Conservation (phyloP, 192 early-diverging fungal genomes). For the Podila epicladia region DNA sequence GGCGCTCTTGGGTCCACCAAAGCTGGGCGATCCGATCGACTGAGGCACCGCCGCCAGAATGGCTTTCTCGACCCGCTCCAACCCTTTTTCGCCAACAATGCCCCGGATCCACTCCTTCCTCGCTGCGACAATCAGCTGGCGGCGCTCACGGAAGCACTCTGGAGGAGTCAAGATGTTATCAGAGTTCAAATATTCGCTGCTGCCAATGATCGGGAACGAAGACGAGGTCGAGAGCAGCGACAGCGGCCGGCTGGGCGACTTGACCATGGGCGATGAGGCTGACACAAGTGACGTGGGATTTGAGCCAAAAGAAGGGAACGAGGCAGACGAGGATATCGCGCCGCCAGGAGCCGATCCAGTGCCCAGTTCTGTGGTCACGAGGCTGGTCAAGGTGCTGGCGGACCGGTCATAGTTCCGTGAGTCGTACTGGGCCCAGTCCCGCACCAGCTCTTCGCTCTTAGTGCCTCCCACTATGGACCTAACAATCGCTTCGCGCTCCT, state of each 20-base stretch:
- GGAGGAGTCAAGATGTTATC: constrained; percentile 49
- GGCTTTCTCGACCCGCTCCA: constrained; percentile 25
- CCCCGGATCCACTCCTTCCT: constrained; percentile 27
- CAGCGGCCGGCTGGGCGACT: constrained; percentile 36
- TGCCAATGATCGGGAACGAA: constrained; percentile 34
- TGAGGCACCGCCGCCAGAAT: constrained; percentile 6
- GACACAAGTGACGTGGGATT: background rate
- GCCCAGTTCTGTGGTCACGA: too few species aligned
- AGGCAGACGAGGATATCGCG: background rate
- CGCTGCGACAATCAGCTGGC: constrained; percentile 26
- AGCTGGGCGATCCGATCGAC: background rate
- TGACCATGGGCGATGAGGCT: background rate
- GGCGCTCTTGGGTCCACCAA: background rate
- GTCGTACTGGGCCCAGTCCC: constrained; percentile 49
- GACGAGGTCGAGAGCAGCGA: constrained; percentile 29
- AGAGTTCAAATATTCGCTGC: constrained; percentile 28
- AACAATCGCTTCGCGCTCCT: constrained; percentile 28
- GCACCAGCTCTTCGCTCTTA: constrained; percentile 36
- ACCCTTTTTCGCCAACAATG: constrained; percentile 12
- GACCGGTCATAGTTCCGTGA: constrained; percentile 34
- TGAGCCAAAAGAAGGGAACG: background rate
- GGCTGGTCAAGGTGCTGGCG: background rate
- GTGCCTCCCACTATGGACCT: constrained; percentile 26
- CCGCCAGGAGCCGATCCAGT: too few species aligned
- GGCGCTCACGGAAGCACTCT: constrained; percentile 40